Conservation (phyloP, 2,329 filamentous ascomycete species). For the Didymella pomorum region DNA sequence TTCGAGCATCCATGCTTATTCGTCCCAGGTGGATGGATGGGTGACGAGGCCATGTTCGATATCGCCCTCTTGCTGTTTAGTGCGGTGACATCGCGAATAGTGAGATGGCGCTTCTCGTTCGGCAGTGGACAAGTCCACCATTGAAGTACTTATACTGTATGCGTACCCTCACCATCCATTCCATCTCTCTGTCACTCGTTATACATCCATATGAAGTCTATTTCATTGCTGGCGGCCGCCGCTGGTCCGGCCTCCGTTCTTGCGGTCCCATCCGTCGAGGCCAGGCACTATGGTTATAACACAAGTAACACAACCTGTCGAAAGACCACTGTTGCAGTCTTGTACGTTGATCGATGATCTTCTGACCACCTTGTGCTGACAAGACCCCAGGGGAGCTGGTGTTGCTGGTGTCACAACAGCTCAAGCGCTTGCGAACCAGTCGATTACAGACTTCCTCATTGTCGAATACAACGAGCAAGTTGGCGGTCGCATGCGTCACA, state of each 20-base stretch:
- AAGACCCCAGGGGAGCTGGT: slow-evolving; percentile 60
- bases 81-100: slow-evolving; percentile 6
- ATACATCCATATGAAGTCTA: slow-evolving; percentile 8
- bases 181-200: neutral
- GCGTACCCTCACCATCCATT: neutral
- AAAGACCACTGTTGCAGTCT: slow-evolving; percentile 45
- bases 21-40: neutral
- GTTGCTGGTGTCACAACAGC: slow-evolving; percentile 70
- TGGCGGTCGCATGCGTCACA: slow-evolving; percentile 68
- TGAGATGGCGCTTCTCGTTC: neutral
- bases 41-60: slow-evolving; percentile 1
- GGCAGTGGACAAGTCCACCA: neutral
- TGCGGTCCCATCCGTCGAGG: slow-evolving; percentile 27
- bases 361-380: neutral
- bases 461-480: slow-evolving; percentile 69
- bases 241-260: slow-evolving; percentile 4
- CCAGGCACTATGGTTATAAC: slow-evolving; percentile 27
- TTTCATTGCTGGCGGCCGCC: slow-evolving; percentile 1
- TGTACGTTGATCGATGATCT: slow-evolving; percentile 27
- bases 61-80: slow-evolving; percentile 9
- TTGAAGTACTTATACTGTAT: slow-evolving; percentile 1
- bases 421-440: slow-evolving; percentile 68
- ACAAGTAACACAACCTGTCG: slow-evolving; percentile 43
- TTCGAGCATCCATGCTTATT: neutral
- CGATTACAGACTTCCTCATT: slow-evolving; percentile 70